Evolutionary conservation across 2,329 filamentous ascomycete genomes (phyloP).

Genomic region (Davidsoniella eucalypti): DNA sequence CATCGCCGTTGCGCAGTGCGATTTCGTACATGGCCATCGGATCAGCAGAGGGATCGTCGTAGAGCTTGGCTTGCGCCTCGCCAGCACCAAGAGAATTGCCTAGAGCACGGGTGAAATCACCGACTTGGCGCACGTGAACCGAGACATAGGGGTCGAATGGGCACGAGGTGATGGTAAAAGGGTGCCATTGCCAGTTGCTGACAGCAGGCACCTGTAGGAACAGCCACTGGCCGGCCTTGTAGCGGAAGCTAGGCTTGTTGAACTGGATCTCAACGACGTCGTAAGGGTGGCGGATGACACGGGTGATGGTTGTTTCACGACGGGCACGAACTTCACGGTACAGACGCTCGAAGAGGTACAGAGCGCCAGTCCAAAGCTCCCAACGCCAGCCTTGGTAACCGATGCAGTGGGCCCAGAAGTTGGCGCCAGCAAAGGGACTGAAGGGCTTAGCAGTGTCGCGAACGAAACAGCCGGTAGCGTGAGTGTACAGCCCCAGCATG

Average conservation of each 20-base stretch:
- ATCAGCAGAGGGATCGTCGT: conserved; percentile 51
- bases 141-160: conserved; percentile 77
- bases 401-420: conserved; percentile 85
- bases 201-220: conserved; percentile 74
- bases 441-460: conserved; percentile 56
- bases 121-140: conserved; percentile 74
- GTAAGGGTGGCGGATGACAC: conserved; percentile 90
- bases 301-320: conserved; percentile 74
- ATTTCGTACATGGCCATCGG: conserved; percentile 86
- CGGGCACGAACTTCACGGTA: conserved; percentile 81
- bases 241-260: conserved; percentile 72
- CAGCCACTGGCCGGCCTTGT: conserved; percentile 85
- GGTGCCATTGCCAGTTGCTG: conserved; percentile 73
- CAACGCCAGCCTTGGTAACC: conserved; percentile 96
- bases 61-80: conserved; percentile 59
- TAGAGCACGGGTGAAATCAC: conserved; percentile 67
- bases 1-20: conserved; percentile 64
- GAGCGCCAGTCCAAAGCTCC: conserved; percentile 71
- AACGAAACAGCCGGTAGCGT: conserved; percentile 92
- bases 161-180: conserved; percentile 86
- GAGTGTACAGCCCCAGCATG: conserved; percentile 82
- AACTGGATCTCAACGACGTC: conserved; percentile 87
- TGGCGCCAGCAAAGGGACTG: conserved; percentile 68
- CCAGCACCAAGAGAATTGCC: conserved; percentile 73
- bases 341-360: conserved; percentile 77